Evolutionary conservation across 441 rosid species (phyloP).

Genomic region (Pelargonium australe): DNA sequence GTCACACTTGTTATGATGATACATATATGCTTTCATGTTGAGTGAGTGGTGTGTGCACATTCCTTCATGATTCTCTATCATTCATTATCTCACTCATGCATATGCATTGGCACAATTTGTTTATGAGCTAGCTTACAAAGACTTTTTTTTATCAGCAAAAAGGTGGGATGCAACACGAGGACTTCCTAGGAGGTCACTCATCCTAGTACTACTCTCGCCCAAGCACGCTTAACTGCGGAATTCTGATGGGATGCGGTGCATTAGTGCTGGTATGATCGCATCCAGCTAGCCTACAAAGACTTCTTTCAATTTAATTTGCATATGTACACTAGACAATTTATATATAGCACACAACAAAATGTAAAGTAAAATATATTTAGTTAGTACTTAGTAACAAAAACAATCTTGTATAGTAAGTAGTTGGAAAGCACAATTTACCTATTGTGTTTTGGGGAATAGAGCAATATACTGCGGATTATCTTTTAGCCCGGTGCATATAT

Average conservation of each 20-base stretch:
- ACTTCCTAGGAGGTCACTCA: no score
- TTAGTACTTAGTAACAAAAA: background rate
- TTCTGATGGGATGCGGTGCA: no score
- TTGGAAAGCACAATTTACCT: background rate
- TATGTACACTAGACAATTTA: conserved; percentile 15
- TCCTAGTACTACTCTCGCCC: no score
- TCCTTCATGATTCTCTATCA: background rate
- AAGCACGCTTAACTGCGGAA: no score
- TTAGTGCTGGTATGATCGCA: no score
- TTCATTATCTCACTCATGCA: background rate
- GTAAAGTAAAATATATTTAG: background rate
- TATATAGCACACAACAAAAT: conserved; percentile 15
- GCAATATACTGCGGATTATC: no score
- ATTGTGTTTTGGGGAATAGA: background rate
- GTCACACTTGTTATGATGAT: background rate
- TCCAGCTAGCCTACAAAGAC: background rate
- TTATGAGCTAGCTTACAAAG: conserved; percentile 10
- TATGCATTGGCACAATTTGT: background rate
- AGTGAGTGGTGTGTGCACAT: background rate
- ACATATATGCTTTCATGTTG: background rate
- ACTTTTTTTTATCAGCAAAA: background rate
- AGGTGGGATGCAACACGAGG: no score
- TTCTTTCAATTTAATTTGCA: background rate
- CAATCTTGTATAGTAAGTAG: background rate
- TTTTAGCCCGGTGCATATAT: no score